Conservation (phyloP, 1,139 yeast genomes). For the Debaryomyces udenii region DNA sequence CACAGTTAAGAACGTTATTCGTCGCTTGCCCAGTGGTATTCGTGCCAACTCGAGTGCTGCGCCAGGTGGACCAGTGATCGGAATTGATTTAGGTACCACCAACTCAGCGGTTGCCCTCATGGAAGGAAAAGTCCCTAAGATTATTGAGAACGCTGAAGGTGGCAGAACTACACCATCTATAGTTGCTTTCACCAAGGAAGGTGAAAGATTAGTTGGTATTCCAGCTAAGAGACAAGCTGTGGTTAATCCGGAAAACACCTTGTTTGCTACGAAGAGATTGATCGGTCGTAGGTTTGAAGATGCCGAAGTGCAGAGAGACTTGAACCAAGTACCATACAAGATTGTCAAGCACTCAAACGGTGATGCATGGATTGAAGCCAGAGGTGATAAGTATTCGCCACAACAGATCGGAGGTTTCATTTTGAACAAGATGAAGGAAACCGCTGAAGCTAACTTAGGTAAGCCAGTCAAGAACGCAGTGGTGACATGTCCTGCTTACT, state of each 20-base stretch:
- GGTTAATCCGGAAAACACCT: constrained; percentile 92
- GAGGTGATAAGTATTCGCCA: constrained; percentile 88
- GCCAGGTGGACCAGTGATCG: constrained; percentile 82
- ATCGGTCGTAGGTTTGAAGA: constrained; percentile 98
- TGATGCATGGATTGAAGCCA: constrained; percentile 96
- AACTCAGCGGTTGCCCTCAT: constrained; percentile 98
- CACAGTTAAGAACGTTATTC: constrained; percentile 43
- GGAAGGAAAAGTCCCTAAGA: constrained; percentile 97
- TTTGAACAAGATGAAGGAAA: constrained; percentile 90
- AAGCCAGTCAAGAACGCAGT: constrained; percentile 73
- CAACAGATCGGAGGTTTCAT: constrained; percentile 94
- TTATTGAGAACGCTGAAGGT: constrained; percentile 95
- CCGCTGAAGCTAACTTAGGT: constrained; percentile 87
- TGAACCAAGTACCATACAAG: constrained; percentile 93
- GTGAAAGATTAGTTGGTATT: constrained; percentile 89
- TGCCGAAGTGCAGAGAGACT: constrained; percentile 93
- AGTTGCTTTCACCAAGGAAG: constrained; percentile 90
- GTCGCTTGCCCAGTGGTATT: constrained; percentile 48
- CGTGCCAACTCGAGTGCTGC: constrained; percentile 60
- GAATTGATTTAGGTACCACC: constrained; percentile 99
- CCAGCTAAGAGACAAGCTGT: constrained; percentile 98
- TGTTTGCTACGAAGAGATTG: constrained; percentile 92
- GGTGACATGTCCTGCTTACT: constrained; percentile 97
- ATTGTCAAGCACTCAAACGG: constrained; percentile 90
- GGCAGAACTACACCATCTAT: constrained; percentile 95